Base-by-base conservation (phyloP, 805 yeast genomes). In the Ogataea zsoltii region DNA sequence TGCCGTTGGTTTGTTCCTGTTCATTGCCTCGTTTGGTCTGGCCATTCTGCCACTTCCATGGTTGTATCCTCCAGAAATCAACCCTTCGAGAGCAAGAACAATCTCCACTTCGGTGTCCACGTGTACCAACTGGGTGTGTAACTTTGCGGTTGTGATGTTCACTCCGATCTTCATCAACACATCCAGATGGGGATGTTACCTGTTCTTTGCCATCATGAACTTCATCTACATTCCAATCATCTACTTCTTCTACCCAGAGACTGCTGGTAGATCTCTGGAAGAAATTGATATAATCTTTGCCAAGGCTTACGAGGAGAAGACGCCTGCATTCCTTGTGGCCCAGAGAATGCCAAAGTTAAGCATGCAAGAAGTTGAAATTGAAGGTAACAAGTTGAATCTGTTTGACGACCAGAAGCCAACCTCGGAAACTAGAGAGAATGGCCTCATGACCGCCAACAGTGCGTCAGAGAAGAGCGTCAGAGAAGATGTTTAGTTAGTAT, bases 251-350 rank as follows among this genome's bases (percentile, higher is more conserved):
- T 85, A 82, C 64, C 92, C 91, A 33, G 92, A 85, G 69, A 84
- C 90, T 35, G 80, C 85, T 26, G 88, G 89, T 40, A 76, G 88
- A 63, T 74, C 85, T 31, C 74, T 85, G 65, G 91, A 85, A 65
- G 88, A 83, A 60, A 77, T 85, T 62, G 91, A 85, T 61, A 81
- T 82, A 59, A 81, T 85, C 45, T 80, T 68, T 51, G 86, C 87
- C 58, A 79, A 77, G 67, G 77, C 85, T 7, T 60, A 51, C 46
- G 72, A 66, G 37, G 90, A 85, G 49, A 73, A 74, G 40, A 74
- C 74, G 53, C 75, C 72, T 50, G 79, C 84, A 28, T 83, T 74
- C 76, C 72, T 79, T 62, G 83, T 85, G 38, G 90, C 90, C 41
- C 71, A 74, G 32, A 68, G 74, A 44, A 57, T 84, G 73, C 88